Evolutionary conservation across 495 filamentous ascomycete genomes (phyloP).

Genomic region (Hyaloscypha finlandica): DNA sequence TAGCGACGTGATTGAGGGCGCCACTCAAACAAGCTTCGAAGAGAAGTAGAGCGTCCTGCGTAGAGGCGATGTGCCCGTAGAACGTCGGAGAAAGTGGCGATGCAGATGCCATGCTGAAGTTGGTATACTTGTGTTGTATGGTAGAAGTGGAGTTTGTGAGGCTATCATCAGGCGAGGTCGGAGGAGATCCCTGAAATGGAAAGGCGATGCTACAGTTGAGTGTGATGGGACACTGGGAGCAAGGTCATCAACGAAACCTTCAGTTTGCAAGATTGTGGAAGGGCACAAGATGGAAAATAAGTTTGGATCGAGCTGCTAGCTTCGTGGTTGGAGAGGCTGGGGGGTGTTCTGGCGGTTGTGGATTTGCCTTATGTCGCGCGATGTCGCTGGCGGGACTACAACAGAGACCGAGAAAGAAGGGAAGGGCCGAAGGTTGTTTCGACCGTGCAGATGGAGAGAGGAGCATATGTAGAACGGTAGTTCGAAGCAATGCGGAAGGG

Average conservation of each 20-base stretch:
- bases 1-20: conserved; percentile 67
- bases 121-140: background rate
- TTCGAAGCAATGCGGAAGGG: conserved; percentile 21
- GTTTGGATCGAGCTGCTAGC: conserved; percentile 10
- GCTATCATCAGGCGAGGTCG: conserved; percentile 10
- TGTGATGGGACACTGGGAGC: conserved; percentile 11
- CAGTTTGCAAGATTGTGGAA: conserved; percentile 13
- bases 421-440: conserved; percentile 25
- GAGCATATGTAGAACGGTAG: conserved; percentile 17
- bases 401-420: conserved; percentile 16
- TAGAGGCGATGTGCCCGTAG: conserved; percentile 67
- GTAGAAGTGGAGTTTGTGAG: background rate
- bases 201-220: conserved; percentile 11
- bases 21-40: conserved; percentile 76
- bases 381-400: conserved; percentile 4
- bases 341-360: background rate
- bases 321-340: background rate
- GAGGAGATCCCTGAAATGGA: conserved; percentile 22
- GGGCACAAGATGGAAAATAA: conserved; percentile 5
- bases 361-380: conserved; percentile 11
- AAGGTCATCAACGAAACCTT: conserved; percentile 21
- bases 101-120: conserved; percentile 25
- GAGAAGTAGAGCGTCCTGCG: conserved; percentile 72
- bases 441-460: conserved; percentile 21
- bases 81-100: conserved; percentile 51